phyloP scores from a whole-genome alignment of 2,329 filamentous ascomycete genomes.

The Sordariomycetes sp. region DNA sequence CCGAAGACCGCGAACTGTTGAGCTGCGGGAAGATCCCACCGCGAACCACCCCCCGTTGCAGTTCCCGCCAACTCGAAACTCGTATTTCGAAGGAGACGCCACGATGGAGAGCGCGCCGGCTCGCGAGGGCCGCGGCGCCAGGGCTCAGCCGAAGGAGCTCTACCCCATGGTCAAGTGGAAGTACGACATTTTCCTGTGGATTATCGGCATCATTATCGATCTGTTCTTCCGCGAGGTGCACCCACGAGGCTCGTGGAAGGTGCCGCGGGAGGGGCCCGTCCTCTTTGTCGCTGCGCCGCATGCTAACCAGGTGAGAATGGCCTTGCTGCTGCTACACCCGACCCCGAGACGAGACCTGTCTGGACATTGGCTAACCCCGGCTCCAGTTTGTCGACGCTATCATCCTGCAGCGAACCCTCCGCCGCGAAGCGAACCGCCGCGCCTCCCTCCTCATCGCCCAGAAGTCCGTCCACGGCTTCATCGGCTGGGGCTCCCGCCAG shows the following conservation, averaged over 20 bases:
- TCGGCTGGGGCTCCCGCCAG: slow-evolving; percentile 75
- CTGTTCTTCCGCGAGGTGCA: slow-evolving; percentile 98
- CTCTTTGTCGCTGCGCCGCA: slow-evolving; percentile 96
- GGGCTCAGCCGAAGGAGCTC: slow-evolving; percentile 34
- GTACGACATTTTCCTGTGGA: slow-evolving; percentile 70
- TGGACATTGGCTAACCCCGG: background rate
- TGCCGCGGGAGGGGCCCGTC: slow-evolving; percentile 77
- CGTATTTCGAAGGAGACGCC: background rate
- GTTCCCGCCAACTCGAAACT: background rate
- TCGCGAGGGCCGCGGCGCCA: background rate
- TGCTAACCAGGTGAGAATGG: slow-evolving; percentile 68
- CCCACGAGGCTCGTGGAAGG: slow-evolving; percentile 88
- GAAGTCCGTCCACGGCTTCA: slow-evolving; percentile 90
- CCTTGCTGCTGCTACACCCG: slow-evolving; percentile 10
- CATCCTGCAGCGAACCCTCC: slow-evolving; percentile 82
- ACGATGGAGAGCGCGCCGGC: background rate
- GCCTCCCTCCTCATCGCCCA: slow-evolving; percentile 90
- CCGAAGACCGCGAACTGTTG: too few species aligned
- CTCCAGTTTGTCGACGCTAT: slow-evolving; percentile 85
- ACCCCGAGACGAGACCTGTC: background rate
- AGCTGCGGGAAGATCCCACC: too few species aligned
- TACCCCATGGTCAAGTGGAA: slow-evolving; percentile 63
- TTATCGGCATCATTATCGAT: slow-evolving; percentile 75
- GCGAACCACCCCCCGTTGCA: too few species aligned
- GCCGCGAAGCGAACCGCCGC: slow-evolving; percentile 75